phyloP scores from a whole-genome alignment of 129 eudicot genomes.

The Daucus carota region DNA sequence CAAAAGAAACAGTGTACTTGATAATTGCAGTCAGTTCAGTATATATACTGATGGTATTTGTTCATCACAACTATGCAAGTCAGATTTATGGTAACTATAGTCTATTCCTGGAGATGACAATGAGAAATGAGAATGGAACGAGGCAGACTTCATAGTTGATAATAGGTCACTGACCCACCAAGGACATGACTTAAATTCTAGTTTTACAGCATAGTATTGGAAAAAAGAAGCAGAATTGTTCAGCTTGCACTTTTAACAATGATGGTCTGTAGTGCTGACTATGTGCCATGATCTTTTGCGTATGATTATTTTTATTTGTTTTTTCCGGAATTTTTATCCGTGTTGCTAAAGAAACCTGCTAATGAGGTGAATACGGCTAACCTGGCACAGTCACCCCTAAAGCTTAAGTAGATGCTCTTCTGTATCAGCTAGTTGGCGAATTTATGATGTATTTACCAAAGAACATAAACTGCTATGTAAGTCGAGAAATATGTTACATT shows the following conservation, averaged over 20 bases:
- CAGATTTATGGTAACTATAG: neutral
- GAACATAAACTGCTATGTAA: neutral
- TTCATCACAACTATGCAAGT: neutral
- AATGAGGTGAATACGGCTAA: too few species aligned
- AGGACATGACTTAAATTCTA: neutral
- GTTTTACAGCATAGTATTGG: neutral
- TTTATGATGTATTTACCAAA: neutral
- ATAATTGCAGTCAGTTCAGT: neutral
- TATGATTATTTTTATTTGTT: neutral
- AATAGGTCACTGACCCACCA: neutral
- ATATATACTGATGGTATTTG: neutral
- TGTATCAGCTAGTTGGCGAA: neutral
- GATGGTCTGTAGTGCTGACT: neutral
- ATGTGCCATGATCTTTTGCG: neutral
- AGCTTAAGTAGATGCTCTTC: neutral
- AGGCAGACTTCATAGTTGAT: neutral
- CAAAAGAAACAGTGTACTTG: neutral
- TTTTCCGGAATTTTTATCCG: neutral
- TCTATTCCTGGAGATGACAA: neutral
- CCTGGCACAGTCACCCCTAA: too few species aligned
- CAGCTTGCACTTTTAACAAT: neutral
- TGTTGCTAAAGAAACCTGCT: neutral
- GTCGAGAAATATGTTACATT: neutral
- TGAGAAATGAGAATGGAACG: neutral
- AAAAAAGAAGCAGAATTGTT: too few species aligned